Conservation (phyloP, 495 filamentous ascomycete species). For the Penicillium flavigenum region DNA sequence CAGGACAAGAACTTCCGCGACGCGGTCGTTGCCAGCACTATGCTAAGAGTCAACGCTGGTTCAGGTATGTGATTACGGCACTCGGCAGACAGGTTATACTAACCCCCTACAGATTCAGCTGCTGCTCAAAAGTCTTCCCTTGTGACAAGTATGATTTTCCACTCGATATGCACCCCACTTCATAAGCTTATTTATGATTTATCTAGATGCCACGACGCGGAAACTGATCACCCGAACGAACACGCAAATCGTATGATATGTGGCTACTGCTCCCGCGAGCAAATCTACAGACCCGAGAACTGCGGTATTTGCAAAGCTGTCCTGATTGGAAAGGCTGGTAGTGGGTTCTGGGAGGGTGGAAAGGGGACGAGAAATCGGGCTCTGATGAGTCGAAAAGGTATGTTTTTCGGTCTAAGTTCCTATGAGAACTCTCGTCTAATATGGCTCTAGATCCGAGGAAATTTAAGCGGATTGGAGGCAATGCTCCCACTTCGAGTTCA, state of each 20-base stretch:
- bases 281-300: constrained; percentile 77
- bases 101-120: constrained; percentile 51
- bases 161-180: not conserved
- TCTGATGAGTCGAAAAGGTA: constrained; percentile 68
- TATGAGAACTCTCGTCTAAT: constrained; percentile 4
- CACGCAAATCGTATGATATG: constrained; percentile 90
- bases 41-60: constrained; percentile 79
- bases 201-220: constrained; percentile 70
- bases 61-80: constrained; percentile 51
- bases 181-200: constrained; percentile 20
- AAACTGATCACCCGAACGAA: constrained; percentile 71
- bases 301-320: constrained; percentile 74
- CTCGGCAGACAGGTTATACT: not conserved
- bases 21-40: constrained; percentile 79
- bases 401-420: constrained; percentile 11
- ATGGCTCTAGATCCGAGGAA: constrained; percentile 61
- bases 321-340: constrained; percentile 67
- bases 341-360: constrained; percentile 90
- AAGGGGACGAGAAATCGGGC: constrained; percentile 74
- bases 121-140: constrained; percentile 66
- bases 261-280: constrained; percentile 78
- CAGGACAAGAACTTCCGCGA: constrained; percentile 74
- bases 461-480: constrained; percentile 53
- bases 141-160: constrained; percentile 61
- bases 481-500: constrained; percentile 29